Base-by-base conservation (phyloP, 1,284 basidiomycete genomes). In the Ceratobasidium sp. region DNA sequence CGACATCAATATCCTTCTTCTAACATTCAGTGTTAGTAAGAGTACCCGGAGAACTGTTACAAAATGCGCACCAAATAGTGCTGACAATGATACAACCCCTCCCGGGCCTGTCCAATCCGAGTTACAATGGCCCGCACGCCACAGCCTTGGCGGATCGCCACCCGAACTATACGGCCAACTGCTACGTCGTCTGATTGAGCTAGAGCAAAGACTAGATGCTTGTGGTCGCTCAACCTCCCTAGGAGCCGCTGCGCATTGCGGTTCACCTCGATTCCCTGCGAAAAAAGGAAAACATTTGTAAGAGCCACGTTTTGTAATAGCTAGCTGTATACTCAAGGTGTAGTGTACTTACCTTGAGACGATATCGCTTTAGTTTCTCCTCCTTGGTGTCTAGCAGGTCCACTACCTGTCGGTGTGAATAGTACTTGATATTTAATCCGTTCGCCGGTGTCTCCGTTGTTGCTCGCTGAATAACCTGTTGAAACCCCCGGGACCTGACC, bases 111-210 rank as follows among this genome's bases (percentile, higher is more conserved):
- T 3, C 17, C 65, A 20, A 67, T 1, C n/a, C 65, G 40, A 23
- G 12, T 17, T 3, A 67, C 33, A 26, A 67, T 67, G 26, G 65
- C 33, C 44, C 28, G 3, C 15, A 28, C 20, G 10, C 65, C 65
- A 46, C 40, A 17, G 3, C 46, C 46, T 9, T 67, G 17, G 6
- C 42, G 40, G 7, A 67, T 7, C 3, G 65, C 65, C 38, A 33
- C 33, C 46, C 33, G 65, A 23, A 67, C 26, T 6, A 67, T 46
- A 5, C 65, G 42, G 7, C 42, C 65, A 50, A 67, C 65, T 23
- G 44, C 40, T 5, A 67, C 44, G 1, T 67, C 42, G 26, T 67
- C 65, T 10, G 15, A 67, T 17, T 48, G 17, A 6, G 44, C 42
- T 13, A 67, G 17, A 20, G 65, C 1, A 48, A 48, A 23, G 44